These are phyloP conservation scores for Wickerhamiella nectarea DNA, from an alignment of 805 yeast species.

Conservation along the genomic window DNA sequence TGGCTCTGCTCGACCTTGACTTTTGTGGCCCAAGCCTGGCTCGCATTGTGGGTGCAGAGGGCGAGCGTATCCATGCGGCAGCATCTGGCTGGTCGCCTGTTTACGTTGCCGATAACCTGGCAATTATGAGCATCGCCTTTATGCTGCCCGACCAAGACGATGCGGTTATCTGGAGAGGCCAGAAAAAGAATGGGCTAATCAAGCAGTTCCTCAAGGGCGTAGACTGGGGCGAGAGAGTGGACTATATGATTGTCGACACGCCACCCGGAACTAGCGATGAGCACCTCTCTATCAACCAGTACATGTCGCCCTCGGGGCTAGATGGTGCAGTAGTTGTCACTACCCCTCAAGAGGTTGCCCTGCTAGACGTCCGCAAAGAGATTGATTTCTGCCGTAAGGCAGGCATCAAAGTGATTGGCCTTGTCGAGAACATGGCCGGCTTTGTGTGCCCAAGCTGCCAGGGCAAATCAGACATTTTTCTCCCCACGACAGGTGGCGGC, in stretches of 20 bases:
- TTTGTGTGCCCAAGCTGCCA: slow-evolving; percentile 93
- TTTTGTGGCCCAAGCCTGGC: slow-evolving; percentile 97
- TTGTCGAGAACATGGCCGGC: slow-evolving; percentile 97
- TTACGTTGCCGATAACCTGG: slow-evolving; percentile 85
- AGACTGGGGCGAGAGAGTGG: slow-evolving; percentile 67
- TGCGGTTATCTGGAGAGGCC: slow-evolving; percentile 94
- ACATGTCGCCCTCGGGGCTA: slow-evolving; percentile 76
- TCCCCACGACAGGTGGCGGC: slow-evolving; percentile 97
- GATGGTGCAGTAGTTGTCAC: slow-evolving; percentile 94
- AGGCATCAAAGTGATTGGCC: slow-evolving; percentile 66
- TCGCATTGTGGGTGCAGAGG: slow-evolving; percentile 80
- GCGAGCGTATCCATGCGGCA: slow-evolving; percentile 76
- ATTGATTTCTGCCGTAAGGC: slow-evolving; percentile 92
- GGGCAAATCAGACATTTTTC: slow-evolving; percentile 78
- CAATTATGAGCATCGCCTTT: slow-evolving; percentile 88
- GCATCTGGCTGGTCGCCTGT: slow-evolving; percentile 95
- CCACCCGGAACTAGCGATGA: slow-evolving; percentile 99
- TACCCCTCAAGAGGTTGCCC: slow-evolving; percentile 95
- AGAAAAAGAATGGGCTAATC: slow-evolving; percentile 85
- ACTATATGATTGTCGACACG: slow-evolving; percentile 82
- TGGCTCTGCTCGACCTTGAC: slow-evolving; percentile 95
- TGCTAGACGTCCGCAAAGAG: slow-evolving; percentile 89
- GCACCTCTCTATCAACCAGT: slow-evolving; percentile 78
- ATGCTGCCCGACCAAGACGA: slow-evolving; percentile 89
- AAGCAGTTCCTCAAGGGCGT: slow-evolving; percentile 91